Evolutionary conservation across 768 basidiomycete genomes (phyloP).

Genomic region (Pisolithus sp.): DNA sequence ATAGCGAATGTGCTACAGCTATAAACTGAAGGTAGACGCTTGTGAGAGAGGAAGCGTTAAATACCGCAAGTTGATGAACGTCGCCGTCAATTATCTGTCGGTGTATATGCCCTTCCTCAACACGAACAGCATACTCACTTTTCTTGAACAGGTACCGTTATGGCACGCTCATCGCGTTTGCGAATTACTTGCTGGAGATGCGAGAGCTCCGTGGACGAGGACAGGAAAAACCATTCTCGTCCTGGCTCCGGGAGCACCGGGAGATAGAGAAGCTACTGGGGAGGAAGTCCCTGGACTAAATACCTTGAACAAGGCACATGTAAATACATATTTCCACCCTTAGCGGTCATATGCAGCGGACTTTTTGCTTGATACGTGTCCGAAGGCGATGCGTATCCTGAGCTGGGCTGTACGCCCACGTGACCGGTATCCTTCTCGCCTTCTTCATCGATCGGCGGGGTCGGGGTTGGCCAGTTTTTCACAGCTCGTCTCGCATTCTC

Average conservation of each 20-base stretch:
- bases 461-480: not conserved
- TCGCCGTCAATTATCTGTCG: conserved; percentile 87
- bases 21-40: conserved; percentile 86
- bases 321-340: not conserved
- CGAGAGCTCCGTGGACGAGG: conserved; percentile 34
- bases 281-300: conserved; percentile 63
- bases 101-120: conserved; percentile 14
- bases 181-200: conserved; percentile 86
- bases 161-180: conserved; percentile 87
- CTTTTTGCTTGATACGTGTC: too few species aligned
- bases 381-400: too few species aligned
- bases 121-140: conserved; percentile 5
- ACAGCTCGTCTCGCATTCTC: not conserved
- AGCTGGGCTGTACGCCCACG: conserved; percentile 7
- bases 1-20: conserved; percentile 40
- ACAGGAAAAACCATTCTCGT: conserved; percentile 55
- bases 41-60: conserved; percentile 75
- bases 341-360: too few species aligned
- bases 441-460: conserved; percentile 7
- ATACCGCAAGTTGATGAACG: conserved; percentile 61
- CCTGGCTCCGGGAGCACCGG: conserved; percentile 76
- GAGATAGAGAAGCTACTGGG: conserved; percentile 76
- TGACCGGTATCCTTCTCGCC: conserved; percentile 12
- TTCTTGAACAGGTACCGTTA: conserved; percentile 62
- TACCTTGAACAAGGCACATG: not conserved